Evolutionary conservation across 2,329 filamentous ascomycete genomes (phyloP), one percentile per base, ranked within the genome.

Genomic region (Phoma sp.): DNA sequence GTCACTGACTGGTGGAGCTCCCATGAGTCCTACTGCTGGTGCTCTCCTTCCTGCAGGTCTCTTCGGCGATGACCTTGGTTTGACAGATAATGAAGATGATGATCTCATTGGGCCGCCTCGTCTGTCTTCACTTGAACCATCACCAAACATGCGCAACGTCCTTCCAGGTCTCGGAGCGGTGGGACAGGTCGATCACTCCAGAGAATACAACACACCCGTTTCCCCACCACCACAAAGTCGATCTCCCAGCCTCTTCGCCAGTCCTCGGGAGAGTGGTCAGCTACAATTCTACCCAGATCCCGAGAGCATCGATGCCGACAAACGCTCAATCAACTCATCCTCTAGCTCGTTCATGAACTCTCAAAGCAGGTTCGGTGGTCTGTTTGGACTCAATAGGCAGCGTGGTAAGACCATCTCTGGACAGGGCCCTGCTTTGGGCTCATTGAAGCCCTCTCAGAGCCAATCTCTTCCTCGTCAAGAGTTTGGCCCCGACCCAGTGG

Each of bases 1-100:
- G 53, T 80, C 80, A 14, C 71, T 89, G 32, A 86, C 82, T 3
- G 83, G 81, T 14, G 86, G 84, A 25, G 89, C 88, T 2, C 89
- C 89, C 1, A 83, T 93, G 70, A 93, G 89, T 64, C 90, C 90
- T 1, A 89, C 89, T 4, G 90, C 90, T 2, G 86, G 89, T 25
- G 83, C 87, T 13, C 79, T 93, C 3, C 77, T 96, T 13, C 90
- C 90, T 0, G 89, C 89, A 1, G 85, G 84, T 55, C 77, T 89
- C 4, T 80, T 86, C 44, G 82, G 82, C 5, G 86, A 88, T 46
- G 87, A 89, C 42, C 81, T 87, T 35, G 86, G 87, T 13, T 77
- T 68, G 42, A 71, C 65, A 0, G 70, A 73, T 36, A 60, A 62
- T 8, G 71, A 73, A 33, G 65, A 73, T 11, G 65, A 71, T 8